Evolutionary conservation across 805 yeast species (phyloP).

Genomic region (Saturnispora kantuleensis): DNA sequence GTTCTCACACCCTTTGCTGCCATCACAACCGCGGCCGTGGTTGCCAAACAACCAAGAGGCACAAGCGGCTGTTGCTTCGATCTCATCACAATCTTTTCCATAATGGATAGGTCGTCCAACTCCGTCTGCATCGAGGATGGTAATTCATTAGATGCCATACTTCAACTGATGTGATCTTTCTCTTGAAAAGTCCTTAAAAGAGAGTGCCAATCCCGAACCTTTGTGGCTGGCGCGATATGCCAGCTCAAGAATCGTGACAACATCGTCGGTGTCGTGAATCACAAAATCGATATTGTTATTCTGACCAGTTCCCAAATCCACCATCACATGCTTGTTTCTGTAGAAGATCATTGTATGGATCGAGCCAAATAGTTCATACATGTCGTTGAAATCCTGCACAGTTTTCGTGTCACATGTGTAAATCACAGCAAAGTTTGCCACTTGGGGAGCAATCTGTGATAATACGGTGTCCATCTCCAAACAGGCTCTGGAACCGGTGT

Average conservation of each 20-base stretch:
- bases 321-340: conserved; percentile 93
- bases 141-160: conserved; percentile 30
- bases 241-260: conserved; percentile 85
- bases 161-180: background rate
- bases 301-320: conserved; percentile 97
- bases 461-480: conserved; percentile 86
- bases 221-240: conserved; percentile 85
- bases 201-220: conserved; percentile 83
- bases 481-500: conserved; percentile 66
- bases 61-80: conserved; percentile 84
- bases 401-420: conserved; percentile 82
- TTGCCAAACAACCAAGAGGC: conserved; percentile 70
- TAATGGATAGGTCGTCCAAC: conserved; percentile 41
- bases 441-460: conserved; percentile 69
- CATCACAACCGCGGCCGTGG: conserved; percentile 69
- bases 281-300: conserved; percentile 87
- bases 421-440: conserved; percentile 78
- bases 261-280: conserved; percentile 69
- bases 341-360: conserved; percentile 89
- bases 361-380: conserved; percentile 88
- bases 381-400: conserved; percentile 83
- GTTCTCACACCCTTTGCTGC: conserved; percentile 67
- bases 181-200: conserved; percentile 56
- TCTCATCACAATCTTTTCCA: conserved; percentile 49
- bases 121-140: conserved; percentile 46